These are phyloP conservation scores for Lycium ferocissimum DNA, from an alignment of 257 asterid genomes.

Conservation along the genomic window DNA sequence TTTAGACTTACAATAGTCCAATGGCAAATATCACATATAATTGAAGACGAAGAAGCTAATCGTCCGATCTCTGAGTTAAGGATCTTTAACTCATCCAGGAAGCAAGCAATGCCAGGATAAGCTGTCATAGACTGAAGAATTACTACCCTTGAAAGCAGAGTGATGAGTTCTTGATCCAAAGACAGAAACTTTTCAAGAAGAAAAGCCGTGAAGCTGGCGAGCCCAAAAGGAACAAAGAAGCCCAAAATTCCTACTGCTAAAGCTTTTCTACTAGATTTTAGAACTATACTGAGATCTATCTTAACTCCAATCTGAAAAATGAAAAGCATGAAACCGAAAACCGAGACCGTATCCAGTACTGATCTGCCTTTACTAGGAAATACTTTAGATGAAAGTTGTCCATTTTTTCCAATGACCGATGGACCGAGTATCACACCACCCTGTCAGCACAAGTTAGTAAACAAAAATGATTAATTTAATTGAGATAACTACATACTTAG, in stretches of 20 bases:
- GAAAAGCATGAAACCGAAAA: conserved; percentile 67
- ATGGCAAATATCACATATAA: conserved; percentile 60
- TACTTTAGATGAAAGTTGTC: conserved; percentile 41
- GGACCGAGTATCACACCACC: conserved; percentile 75
- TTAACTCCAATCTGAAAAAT: conserved; percentile 64
- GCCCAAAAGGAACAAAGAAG: conserved; percentile 61
- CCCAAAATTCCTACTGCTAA: conserved; percentile 61
- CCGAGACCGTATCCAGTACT: conserved; percentile 62
- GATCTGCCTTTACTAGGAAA: conserved; percentile 55
- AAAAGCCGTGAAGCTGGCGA: conserved; percentile 49
- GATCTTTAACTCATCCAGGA: conserved; percentile 69
- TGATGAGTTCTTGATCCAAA: conserved; percentile 49
- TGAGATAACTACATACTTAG: background rate
- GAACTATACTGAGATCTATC: conserved; percentile 58
- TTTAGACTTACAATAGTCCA: conserved; percentile 49
- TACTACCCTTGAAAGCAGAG: conserved; percentile 50
- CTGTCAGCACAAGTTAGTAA: conserved; percentile 53
- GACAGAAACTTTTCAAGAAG: conserved; percentile 48
- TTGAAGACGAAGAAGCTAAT: conserved; percentile 68
- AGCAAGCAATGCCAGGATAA: conserved; percentile 67
- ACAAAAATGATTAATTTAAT: conserved; percentile 10
- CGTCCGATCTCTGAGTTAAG: conserved; percentile 75
- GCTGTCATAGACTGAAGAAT: conserved; percentile 66
- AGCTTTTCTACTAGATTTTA: conserved; percentile 61
- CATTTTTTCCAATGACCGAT: conserved; percentile 57